phyloP scores from a whole-genome alignment of 176 grass and related monocot genomes.

The Chrysopogon serrulatus region DNA sequence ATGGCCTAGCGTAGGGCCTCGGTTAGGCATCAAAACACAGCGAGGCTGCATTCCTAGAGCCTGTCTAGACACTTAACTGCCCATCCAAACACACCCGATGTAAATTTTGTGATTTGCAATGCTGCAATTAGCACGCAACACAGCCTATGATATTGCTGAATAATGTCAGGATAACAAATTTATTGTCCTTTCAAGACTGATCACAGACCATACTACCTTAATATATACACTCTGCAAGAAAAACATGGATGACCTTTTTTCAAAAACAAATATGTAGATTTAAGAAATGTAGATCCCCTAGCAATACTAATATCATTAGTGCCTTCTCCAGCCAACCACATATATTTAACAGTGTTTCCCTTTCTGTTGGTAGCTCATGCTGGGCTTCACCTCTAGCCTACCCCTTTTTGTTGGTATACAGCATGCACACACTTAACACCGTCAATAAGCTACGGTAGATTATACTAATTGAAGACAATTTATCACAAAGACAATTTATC shows the following conservation, averaged over 20 bases:
- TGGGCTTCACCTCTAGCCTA: background rate
- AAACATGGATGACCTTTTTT: background rate
- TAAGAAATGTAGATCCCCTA: background rate
- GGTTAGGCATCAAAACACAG: background rate
- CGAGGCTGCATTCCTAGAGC: background rate
- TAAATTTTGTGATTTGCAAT: background rate
- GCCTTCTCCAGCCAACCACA: background rate
- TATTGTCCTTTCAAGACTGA: background rate
- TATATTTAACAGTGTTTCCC: background rate
- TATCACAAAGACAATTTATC: background rate
- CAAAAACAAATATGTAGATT: background rate
- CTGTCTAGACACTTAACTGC: background rate
- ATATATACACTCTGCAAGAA: background rate
- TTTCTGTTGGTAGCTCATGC: background rate
- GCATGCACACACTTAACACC: background rate
- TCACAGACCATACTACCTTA: background rate
- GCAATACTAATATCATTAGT: background rate
- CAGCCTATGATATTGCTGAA: background rate
- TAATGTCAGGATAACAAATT: background rate
- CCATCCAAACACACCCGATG: background rate
- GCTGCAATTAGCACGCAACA: background rate
- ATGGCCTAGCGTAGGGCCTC: background rate
- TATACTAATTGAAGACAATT: background rate
- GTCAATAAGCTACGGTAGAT: background rate
- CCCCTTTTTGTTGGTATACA: background rate